Evolutionary conservation across 495 filamentous ascomycete species (phyloP), one percentile per base, ranked within the genome.

Genomic region (Monascus purpureus): DNA sequence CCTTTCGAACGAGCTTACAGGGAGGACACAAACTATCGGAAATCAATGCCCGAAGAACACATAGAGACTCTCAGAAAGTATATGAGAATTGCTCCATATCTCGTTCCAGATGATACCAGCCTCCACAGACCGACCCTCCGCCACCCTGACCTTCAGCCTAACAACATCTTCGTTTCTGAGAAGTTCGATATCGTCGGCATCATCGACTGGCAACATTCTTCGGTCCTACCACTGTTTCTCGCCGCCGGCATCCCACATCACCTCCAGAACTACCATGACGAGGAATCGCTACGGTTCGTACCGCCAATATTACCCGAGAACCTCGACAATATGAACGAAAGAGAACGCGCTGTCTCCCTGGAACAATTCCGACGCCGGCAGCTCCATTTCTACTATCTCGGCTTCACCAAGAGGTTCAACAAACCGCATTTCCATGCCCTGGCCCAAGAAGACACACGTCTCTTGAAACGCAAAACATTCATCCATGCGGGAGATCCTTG

Each of bases 141-240:
- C 5, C 20, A 22, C 9, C 20, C 20, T 22, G 20, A 50, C 30
- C 42, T 50, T 26, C 40, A 33, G 3, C 48, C 39, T 14, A 38
- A 30, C 25, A 55, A 52, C 29, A 36, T 46, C 28, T 46, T 52
- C 15, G 23, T 49, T 8, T 33, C 42, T 0, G 40, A 46, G 19
- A 46, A 45, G 9, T 35, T 31, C 23, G 34, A 40, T 8, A 13
- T 49, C n/a, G 32, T 37, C n/a, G 43, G 32, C 16, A 39, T 55
- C 13, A 49, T 55, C 16, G 48, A 52, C 33, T 50, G 44, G 50
- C 45, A 54, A 37, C 43, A 44, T 16, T 33, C 45, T 2, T 29
- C 33, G 4, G 19, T 51, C 23, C 31, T 32, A 13, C 48, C 46
- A 13, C 35, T 33, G 26, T 14, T 41, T 11, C 37, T 52, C 14